Evolutionary conservation across 495 filamentous ascomycete genomes (phyloP), one percentile per base, ranked within the genome.

Genomic region (Trichoderma gamsii): DNA sequence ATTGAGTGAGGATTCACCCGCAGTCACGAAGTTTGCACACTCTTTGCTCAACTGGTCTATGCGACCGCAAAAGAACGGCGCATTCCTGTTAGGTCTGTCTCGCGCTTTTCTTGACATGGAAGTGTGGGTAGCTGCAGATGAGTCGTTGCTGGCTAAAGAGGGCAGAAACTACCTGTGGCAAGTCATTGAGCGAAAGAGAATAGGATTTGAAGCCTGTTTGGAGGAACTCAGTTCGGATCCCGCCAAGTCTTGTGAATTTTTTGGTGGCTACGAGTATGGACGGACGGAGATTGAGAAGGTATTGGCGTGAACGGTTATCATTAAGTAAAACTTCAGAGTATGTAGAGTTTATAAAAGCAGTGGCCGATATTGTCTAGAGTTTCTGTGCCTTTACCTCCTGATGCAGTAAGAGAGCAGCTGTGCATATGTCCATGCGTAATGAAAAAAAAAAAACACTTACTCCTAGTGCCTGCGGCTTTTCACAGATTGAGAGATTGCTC

Each of bases 41-140:
- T 27, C 23, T 32, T 15, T 61, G 25, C 25, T 61, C 11, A 27
- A 32, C 56, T 61, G 56, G 56, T 29, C 25, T 2, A 32, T 32
- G 56, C 9, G 56, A 32, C 56, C 56, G 25, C 23, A 27, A 25
- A 32, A 27, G 25, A 61, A 61, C 56, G 25, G 9, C 11, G 25
- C 25, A 29, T 32, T 61, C 8, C 25, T 61, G 23, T 25, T 61
- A 18, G 56, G 56, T 32, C 27, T 61, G 56, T 23, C 56, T 32
- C 27, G 23, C 25, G 27, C 64, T 63, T 66, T 72, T 52, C 49
- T 52, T n/a, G 49, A 52, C 18, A 52, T 52, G 18, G 49, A 52
- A 23, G 21, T 52, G 18, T 52, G 4, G 49, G 49, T 52, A 11
- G 49, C 49, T 52, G 49, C 49, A 4, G 18, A 52, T 18, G 49